Percentiles rank a stretch among this genome's conserved stretches.
phyloP scores from a whole-genome alignment of 179 eudicot genomes.

The Pouteria campechiana region DNA sequence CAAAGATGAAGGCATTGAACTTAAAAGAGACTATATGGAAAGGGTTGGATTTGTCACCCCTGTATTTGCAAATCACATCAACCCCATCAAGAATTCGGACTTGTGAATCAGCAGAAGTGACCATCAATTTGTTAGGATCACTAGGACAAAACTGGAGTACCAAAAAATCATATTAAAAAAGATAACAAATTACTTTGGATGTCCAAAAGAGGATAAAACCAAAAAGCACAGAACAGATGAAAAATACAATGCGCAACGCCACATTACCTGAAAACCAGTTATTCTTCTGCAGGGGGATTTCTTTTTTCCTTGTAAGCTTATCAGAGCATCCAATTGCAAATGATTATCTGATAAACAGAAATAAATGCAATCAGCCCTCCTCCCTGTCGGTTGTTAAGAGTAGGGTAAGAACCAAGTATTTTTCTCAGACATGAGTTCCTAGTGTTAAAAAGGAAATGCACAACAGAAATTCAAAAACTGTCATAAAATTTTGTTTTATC shows the following conservation, averaged over 20 bases:
- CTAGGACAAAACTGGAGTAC: conserved; percentile 54
- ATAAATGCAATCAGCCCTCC: background rate
- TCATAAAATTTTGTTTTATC: no score
- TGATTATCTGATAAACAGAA: conserved; percentile 40
- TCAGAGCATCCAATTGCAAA: conserved; percentile 51
- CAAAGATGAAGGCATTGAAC: no score
- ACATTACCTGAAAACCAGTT: conserved; percentile 73
- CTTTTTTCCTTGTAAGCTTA: conserved; percentile 51
- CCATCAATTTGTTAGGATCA: conserved; percentile 71
- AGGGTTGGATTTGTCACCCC: conserved; percentile 49
- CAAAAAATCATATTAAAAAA: conserved; percentile 3
- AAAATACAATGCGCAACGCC: background rate
- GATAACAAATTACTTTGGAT: background rate
- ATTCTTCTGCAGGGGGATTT: conserved; percentile 69
- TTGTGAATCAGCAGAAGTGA: conserved; percentile 77
- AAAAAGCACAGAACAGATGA: background rate
- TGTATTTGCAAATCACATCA: conserved; percentile 62
- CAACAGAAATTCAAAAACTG: no score
- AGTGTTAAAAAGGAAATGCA: no score
- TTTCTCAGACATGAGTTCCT: no score
- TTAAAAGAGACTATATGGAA: background rate
- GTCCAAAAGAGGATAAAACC: background rate
- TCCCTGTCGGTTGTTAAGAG: no score
- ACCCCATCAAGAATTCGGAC: conserved; percentile 58
- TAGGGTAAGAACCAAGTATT: no score